Base-by-base conservation (phyloP, 1,139 yeast genomes). In the Suhomyces yuchorum region DNA sequence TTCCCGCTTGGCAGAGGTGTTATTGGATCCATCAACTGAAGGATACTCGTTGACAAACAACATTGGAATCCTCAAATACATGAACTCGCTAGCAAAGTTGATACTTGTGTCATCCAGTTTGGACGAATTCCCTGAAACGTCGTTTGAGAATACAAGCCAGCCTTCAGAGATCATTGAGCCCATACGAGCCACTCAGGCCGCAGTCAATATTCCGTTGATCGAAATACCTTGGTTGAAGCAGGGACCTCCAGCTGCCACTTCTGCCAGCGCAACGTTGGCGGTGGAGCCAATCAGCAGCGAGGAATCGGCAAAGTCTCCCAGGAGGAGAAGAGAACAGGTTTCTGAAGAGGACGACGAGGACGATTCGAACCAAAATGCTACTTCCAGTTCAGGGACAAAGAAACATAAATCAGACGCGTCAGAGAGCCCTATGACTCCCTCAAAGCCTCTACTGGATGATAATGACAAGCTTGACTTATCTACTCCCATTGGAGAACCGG, bases 1-100 rank as follows among this genome's bases (percentile, higher is more conserved):
- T 1, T 70, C 74, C 42, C 62, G 90, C 46, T 55, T 84, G 8
- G 77, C 83, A 0, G 90, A 85, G 59, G 61, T 85, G 17, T 52
- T 83, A 1, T 44, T 62, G 0, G 61, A 67, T 12, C 85, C 85
- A 0, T 53, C 52, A 15, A 45, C 44, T 2, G 61, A 66, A 47
- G 68, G 70, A 19, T 73, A 71, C 54, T 67, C 67, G 37, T 52
- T 74, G 3, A 56, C 53, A 1, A 56, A 61, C 19, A 63, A 59
- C 28, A 66, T 47, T 32, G 54, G 48, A 36, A 47, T 67, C 1
- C 48, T 59, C 19, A 71, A 70, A 51, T 70, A 58, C 49, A 58
- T 68, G 53, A 66, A 71, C 50, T 64, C 74, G 4, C 50, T 72
- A 33, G 49, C 56, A 8, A 69, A 63, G 51, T 50, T 66, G 34